These are phyloP conservation scores for Rhodotorula paludigena DNA, from an alignment of 768 basidiomycete genomes.

Conservation along the genomic window DNA sequence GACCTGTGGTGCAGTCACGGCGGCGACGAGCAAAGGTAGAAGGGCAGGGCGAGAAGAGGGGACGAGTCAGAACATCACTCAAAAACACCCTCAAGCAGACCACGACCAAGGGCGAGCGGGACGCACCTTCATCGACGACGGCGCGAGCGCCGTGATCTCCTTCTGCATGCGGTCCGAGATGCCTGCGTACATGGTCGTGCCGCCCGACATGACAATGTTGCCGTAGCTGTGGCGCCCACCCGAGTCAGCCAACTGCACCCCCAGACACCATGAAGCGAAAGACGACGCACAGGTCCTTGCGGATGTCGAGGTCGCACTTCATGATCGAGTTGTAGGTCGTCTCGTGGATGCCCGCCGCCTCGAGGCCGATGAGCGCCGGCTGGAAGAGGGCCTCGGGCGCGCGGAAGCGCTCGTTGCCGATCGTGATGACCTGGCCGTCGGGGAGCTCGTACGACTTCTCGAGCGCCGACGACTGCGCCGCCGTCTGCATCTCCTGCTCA, in stretches of 20 bases:
- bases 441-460: conserved; percentile 94
- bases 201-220: conserved; percentile 82
- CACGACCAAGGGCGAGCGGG: no score
- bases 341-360: conserved; percentile 87
- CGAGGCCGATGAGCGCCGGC: conserved; percentile 68
- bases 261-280: no score
- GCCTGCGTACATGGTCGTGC: conserved; percentile 90
- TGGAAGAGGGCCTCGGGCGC: conserved; percentile 63
- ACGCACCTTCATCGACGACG: conserved; percentile 86
- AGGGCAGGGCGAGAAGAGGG: background rate
- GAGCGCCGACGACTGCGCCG: conserved; percentile 77
- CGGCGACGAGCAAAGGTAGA: conserved; percentile 43
- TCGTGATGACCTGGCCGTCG: conserved; percentile 88
- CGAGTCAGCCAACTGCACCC: no score
- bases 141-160: conserved; percentile 77
- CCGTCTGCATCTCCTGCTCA: conserved; percentile 86
- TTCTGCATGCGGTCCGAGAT: conserved; percentile 94
- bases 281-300: conserved; percentile 63
- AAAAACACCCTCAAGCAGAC: conserved; percentile 35
- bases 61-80: background rate
- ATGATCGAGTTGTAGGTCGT: conserved; percentile 81
- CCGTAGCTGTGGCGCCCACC: no score
- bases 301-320: conserved; percentile 79
- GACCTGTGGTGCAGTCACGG: no score
- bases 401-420: conserved; percentile 83